Evolutionary conservation across 805 yeast genomes (phyloP), one percentile per base, ranked within the genome.

Genomic region (Kregervanrija fluxuum): DNA sequence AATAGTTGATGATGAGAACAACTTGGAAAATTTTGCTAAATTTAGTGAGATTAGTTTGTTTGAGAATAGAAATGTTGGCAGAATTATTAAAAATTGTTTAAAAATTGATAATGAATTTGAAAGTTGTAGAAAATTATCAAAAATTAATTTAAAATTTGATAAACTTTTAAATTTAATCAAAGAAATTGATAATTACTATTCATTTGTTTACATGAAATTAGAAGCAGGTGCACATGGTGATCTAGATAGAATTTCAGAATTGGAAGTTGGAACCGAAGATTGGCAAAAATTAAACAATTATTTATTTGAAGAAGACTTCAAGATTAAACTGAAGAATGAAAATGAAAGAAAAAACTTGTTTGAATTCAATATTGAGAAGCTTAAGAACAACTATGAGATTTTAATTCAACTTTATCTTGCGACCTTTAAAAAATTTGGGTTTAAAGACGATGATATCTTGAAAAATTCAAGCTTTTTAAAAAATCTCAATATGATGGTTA

Each of bases 51-150:
- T 65, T 13, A 53, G 54, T 22, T 41, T 57, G 35, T 62, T 64
- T 45, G 66, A 55, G 46, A 13, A 16, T 41, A 15, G 47, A 39
- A 32, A 49, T 37, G 36, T 53, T 11, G 38, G 49, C 14, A 56
- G 54, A 40, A 42, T 48, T 30, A 34, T 61, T 35, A 63, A 62
- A 52, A 79, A 75, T 50, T 89, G 97, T 59, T 66, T 91, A 40
- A 79, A 84, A 44, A 72, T 78, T 37, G 91, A 91, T 61, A 85
- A 87, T 61, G 96, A 87, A 49, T 74, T 73, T 51, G 65, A 65
- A 28, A 65, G 62, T 2, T 88, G 95, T 61, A 77, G 80, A 30
- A 64, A 57, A 13, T 55, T 73, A 30, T 74, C 85, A 10, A 75
- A 81, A 52, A 60, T 79, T n/a, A 66, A 66, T 45, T 68, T 75